A percentile compares a stretch with the other conserved stretches of the same genome.
These are phyloP conservation scores for Brassica juncea DNA, from an alignment of 345 rosid genomes.

Conservation along the genomic window DNA sequence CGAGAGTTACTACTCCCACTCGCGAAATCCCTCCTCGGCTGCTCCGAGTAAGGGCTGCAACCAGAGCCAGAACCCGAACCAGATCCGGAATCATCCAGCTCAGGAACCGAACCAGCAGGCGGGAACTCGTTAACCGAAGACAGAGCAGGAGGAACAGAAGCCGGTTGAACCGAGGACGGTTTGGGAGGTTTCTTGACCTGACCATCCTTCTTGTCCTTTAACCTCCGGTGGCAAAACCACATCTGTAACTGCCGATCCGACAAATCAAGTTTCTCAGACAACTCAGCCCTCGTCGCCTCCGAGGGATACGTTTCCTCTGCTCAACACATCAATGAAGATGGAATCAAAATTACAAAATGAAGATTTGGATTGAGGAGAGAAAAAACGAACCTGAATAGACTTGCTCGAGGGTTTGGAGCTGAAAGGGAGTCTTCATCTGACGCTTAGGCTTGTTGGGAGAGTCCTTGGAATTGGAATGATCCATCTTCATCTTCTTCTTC, in stretches of 20 bases:
- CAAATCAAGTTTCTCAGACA: slow-evolving; percentile 82
- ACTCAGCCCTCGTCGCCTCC: slow-evolving; percentile 65
- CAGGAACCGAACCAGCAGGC: slow-evolving; percentile 51
- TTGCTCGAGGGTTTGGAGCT: slow-evolving; percentile 84
- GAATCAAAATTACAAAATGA: not conserved
- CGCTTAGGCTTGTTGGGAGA: slow-evolving; percentile 75
- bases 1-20: slow-evolving; percentile 45
- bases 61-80: slow-evolving; percentile 78
- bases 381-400: slow-evolving; percentile 54
- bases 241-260: slow-evolving; percentile 98
- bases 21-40: slow-evolving; percentile 47
- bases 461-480: slow-evolving; percentile 29
- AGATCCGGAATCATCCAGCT: slow-evolving; percentile 69
- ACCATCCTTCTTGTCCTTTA: slow-evolving; percentile 83
- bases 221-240: slow-evolving; percentile 99
- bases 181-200: slow-evolving; percentile 56
- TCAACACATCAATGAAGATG: not conserved
- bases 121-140: slow-evolving; percentile 53
- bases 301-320: slow-evolving; percentile 90
- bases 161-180: slow-evolving; percentile 35
- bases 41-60: slow-evolving; percentile 62
- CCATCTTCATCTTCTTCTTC: slow-evolving; percentile 33
- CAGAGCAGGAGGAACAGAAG: slow-evolving; percentile 31
- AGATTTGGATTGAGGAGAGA: not conserved
- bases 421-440: slow-evolving; percentile 98